Evolutionary conservation across 2,329 filamentous ascomycete species (phyloP).

Genomic region (Tolypocladium endophyticum): DNA sequence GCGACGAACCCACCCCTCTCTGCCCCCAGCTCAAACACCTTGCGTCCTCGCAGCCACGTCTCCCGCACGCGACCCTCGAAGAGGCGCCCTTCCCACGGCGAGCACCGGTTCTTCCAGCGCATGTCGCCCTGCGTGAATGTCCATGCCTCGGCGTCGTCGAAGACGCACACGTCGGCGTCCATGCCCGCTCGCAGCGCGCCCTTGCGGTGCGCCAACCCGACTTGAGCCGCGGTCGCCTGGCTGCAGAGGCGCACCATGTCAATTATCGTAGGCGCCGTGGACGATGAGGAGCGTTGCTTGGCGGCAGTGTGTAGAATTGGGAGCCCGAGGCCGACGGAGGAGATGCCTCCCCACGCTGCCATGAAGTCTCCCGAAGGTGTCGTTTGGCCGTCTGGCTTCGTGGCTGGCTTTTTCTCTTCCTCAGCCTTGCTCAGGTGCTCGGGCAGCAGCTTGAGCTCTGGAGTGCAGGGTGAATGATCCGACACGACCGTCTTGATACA

Average conservation of each 20-base stretch:
- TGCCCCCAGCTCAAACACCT: slow-evolving; percentile 61
- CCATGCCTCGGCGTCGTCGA: slow-evolving; percentile 77
- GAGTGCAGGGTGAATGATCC: slow-evolving; percentile 94
- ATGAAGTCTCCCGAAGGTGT: slow-evolving; percentile 71
- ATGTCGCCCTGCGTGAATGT: slow-evolving; percentile 65
- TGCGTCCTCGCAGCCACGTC: slow-evolving; percentile 73
- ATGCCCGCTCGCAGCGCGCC: slow-evolving; percentile 67
- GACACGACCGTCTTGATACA: slow-evolving; percentile 88
- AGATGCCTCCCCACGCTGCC: slow-evolving; percentile 92
- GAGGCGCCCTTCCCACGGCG: slow-evolving; percentile 73
- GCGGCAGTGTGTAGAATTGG: slow-evolving; percentile 81
- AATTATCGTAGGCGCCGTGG: slow-evolving; percentile 41
- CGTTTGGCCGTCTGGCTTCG: background rate
- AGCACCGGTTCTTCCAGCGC: slow-evolving; percentile 91
- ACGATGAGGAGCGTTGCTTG: slow-evolving; percentile 43
- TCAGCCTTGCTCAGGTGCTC: slow-evolving; percentile 35
- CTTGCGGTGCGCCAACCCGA: slow-evolving; percentile 72
- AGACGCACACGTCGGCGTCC: slow-evolving; percentile 83
- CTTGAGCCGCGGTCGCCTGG: slow-evolving; percentile 76
- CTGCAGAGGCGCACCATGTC: slow-evolving; percentile 83
- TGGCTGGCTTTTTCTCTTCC: background rate
- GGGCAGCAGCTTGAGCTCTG: slow-evolving; percentile 82
- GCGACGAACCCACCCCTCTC: slow-evolving; percentile 38
- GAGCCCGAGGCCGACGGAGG: slow-evolving; percentile 82
- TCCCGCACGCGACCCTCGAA: slow-evolving; percentile 71